Conservation (phyloP, 257 asterid species). For the Solanum ahanhuiri region DNA sequence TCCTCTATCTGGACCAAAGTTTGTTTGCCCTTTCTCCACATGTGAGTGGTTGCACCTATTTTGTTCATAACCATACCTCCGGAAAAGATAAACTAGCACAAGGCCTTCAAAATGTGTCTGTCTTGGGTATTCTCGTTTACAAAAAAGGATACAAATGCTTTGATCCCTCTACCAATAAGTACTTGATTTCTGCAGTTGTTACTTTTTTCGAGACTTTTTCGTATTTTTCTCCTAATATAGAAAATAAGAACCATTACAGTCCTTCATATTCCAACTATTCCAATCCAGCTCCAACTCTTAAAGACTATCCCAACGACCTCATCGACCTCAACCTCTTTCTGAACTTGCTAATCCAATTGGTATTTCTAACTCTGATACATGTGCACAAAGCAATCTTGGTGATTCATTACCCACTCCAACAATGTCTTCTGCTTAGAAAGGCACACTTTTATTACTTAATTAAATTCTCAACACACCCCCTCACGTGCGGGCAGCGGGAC, state of each 20-base stretch:
- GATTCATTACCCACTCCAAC: background rate
- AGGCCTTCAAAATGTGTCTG: background rate
- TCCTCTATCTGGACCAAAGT: too few relatives aligned
- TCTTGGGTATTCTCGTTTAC: background rate
- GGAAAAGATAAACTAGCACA: background rate
- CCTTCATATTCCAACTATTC: background rate
- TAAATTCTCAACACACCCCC: background rate
- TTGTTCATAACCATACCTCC: too few relatives aligned
- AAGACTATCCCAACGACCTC: too few relatives aligned
- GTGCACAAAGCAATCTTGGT: background rate
- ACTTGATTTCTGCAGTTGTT: background rate
- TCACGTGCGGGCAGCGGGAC: too few relatives aligned
- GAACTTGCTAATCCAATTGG: background rate
- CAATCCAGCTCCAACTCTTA: background rate
- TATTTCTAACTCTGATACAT: too few relatives aligned
- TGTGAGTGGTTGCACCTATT: too few relatives aligned
- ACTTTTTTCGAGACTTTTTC: background rate
- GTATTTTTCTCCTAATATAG: too few relatives aligned
- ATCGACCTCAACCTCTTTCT: background rate
- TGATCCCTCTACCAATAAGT: background rate
- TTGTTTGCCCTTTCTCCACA: too few relatives aligned
- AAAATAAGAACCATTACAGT: too few relatives aligned
- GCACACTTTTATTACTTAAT: background rate
- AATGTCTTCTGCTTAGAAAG: background rate
- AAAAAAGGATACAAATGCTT: too few relatives aligned